Evolutionary conservation across 805 yeast species (phyloP), one percentile per base, ranked within the genome.

Genomic region (Candida vartiovaarae): DNA sequence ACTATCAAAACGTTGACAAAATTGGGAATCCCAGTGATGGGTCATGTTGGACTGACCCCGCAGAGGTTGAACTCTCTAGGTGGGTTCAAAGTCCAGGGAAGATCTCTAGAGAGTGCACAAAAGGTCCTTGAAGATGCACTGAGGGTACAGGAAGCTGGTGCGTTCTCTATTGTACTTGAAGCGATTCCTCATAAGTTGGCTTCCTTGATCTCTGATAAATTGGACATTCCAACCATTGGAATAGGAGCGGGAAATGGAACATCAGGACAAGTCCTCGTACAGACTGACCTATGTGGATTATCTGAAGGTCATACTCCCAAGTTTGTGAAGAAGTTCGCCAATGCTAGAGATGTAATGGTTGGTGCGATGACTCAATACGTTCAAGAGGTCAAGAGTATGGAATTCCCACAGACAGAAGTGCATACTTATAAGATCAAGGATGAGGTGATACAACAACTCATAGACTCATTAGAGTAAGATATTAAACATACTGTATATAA

Each of bases 41-140:
- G 95, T 1, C 99, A 91, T 62, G 77, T 87, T 29, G 99, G 99
- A 0, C 67, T 91, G 30, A 87, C 95, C 4, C 99, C 99, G 2
- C 98, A 93, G 61, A 74, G 86, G 36, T 80, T 80, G 48, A 78
- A 86, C 50, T 60, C 86, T 0, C 59, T 84, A 10, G 90, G 96
- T 23, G 99, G 99, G 1, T 91, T 82, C 64, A 84, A 80, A 62
- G 83, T 86, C 1, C 99, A 91, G 61, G 97, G 95, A 0, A 75
- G 68, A 47, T 67, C 78, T 0, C 64, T 68, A 0, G 59, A 60
- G 3, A 70, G 72, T 31, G 95, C 95, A 0, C 39, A 70, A 4
- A 63, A 71, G 11, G 67, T 91, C 3, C 70, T 73, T 37, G 67
- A 78, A 33, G 88, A 89, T 47, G 95, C 96, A 3, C 47, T 72